Conservation (phyloP, 441 rosid genomes). For the Pelargonium fulgidum region DNA sequence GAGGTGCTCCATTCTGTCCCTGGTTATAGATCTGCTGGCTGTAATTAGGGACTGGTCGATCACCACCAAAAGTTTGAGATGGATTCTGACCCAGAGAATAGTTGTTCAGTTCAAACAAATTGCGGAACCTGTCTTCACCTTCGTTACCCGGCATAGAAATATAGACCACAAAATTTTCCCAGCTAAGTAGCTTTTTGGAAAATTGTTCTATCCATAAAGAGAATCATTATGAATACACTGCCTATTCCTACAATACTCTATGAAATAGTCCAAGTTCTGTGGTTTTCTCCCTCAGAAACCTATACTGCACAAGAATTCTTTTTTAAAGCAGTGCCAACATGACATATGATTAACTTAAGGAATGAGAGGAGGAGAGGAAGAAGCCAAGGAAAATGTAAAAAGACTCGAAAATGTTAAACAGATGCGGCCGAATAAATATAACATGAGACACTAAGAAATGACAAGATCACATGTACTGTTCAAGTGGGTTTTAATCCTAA, state of each 20-base stretch:
- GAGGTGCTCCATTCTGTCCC: slow-evolving; percentile 21
- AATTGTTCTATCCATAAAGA: slow-evolving; percentile 23
- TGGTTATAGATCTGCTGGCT: slow-evolving; percentile 9
- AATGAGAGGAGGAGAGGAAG: too few species aligned
- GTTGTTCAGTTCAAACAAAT: not conserved
- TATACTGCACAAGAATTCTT: slow-evolving; percentile 18
- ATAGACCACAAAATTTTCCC: slow-evolving; percentile 20
- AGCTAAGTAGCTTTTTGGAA: slow-evolving; percentile 19
- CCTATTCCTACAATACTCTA: not conserved
- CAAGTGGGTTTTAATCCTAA: too few species aligned
- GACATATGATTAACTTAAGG: too few species aligned
- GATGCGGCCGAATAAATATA: too few species aligned
- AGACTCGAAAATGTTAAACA: too few species aligned
- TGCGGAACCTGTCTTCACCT: not conserved
- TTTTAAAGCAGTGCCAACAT: slow-evolving; percentile 1
- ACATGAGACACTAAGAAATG: too few species aligned
- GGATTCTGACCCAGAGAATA: not conserved
- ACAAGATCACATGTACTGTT: too few species aligned
- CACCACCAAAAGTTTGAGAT: not conserved
- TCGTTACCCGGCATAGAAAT: slow-evolving; percentile 6
- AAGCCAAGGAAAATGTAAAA: too few species aligned
- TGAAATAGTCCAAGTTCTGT: not conserved
- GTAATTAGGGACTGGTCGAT: not conserved
- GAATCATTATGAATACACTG: slow-evolving; percentile 16
- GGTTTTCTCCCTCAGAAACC: not conserved